Conservation (phyloP, 257 asterid species). For the Solanum dulcamara region DNA sequence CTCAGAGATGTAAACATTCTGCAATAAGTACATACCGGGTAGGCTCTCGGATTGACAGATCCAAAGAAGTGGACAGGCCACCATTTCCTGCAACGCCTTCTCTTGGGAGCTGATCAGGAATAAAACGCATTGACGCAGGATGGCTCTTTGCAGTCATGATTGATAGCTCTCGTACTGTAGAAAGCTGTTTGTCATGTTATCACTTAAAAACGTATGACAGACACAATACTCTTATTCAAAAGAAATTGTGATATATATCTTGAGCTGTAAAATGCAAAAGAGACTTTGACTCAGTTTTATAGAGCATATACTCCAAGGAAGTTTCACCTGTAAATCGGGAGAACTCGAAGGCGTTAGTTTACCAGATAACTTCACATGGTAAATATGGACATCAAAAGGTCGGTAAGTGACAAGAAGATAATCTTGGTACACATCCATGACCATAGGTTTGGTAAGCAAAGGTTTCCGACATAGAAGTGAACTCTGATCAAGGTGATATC, state of each 20-base stretch:
- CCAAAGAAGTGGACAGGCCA: slow-evolving; percentile 32
- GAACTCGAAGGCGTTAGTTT: slow-evolving; percentile 81
- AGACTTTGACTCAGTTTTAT: not conserved
- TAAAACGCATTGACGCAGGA: slow-evolving; percentile 91
- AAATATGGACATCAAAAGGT: slow-evolving; percentile 94
- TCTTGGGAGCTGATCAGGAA: slow-evolving; percentile 80
- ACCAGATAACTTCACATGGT: slow-evolving; percentile 80
- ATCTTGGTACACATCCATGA: slow-evolving; percentile 96
- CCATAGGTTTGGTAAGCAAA: slow-evolving; percentile 83
- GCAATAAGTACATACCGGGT: slow-evolving; percentile 44
- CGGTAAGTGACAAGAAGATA: slow-evolving; percentile 85
- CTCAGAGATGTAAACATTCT: not conserved
- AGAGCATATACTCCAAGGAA: not conserved
- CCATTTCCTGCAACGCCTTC: slow-evolving; percentile 35
- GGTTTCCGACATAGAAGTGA: slow-evolving; percentile 84
- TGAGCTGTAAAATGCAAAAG: not conserved
- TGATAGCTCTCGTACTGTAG: slow-evolving; percentile 99
- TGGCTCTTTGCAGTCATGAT: slow-evolving; percentile 99
- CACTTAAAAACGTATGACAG: slow-evolving; percentile 72
- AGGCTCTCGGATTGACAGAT: slow-evolving; percentile 58
- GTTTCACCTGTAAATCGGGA: slow-evolving; percentile 82
- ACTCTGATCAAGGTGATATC: slow-evolving; percentile 98
- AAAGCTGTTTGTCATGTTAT: slow-evolving; percentile 99
- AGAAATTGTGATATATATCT: slow-evolving; percentile 6
- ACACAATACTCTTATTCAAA: slow-evolving; percentile 16